Percentiles rank a stretch among this genome's conserved stretches.
Evolutionary conservation across 805 yeast genomes (phyloP).

Genomic region (Ogataea dorogensis): DNA sequence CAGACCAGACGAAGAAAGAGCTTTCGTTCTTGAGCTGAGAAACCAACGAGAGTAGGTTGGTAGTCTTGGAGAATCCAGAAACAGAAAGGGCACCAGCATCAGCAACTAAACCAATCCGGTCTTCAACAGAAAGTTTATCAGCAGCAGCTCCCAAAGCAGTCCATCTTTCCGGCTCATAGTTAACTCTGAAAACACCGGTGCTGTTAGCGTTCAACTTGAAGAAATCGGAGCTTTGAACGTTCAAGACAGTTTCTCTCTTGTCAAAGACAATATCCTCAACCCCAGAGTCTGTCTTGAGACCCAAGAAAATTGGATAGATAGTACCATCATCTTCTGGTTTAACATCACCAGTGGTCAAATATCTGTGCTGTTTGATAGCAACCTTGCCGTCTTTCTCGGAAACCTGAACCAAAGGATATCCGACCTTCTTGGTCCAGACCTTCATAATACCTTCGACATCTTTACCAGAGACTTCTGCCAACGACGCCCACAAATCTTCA

Average conservation of each 20-base stretch:
- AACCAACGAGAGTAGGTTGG: constrained; percentile 47
- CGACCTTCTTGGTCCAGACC: constrained; percentile 70
- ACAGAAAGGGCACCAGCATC: constrained; percentile 52
- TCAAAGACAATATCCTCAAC: constrained; percentile 31
- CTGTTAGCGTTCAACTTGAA: constrained; percentile 54
- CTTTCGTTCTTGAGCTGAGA: constrained; percentile 38
- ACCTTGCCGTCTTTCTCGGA: constrained; percentile 32
- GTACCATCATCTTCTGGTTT: constrained; percentile 59
- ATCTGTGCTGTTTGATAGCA: constrained; percentile 56
- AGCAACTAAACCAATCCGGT: constrained; percentile 55
- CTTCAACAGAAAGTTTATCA: constrained; percentile 43
- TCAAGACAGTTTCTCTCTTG: constrained; percentile 22
- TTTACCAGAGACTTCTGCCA: constrained; percentile 62
- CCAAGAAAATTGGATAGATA: constrained; percentile 57
- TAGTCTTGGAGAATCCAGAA: constrained; percentile 45
- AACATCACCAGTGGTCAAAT: constrained; percentile 64
- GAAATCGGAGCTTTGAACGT: constrained; percentile 26
- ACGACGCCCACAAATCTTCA: constrained; percentile 66
- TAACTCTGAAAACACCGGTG: constrained; percentile 53
- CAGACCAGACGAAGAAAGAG: constrained; percentile 57
- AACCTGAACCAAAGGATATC: constrained; percentile 70
- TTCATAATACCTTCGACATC: constrained; percentile 65
- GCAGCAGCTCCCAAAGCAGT: constrained; percentile 39
- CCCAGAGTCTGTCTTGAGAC: constrained; percentile 30
- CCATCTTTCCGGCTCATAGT: constrained; percentile 43